Percentiles rank a stretch among this genome's conserved stretches.
phyloP scores from a whole-genome alignment of 306 rosid genomes.

The Spatholobus suberectus region DNA sequence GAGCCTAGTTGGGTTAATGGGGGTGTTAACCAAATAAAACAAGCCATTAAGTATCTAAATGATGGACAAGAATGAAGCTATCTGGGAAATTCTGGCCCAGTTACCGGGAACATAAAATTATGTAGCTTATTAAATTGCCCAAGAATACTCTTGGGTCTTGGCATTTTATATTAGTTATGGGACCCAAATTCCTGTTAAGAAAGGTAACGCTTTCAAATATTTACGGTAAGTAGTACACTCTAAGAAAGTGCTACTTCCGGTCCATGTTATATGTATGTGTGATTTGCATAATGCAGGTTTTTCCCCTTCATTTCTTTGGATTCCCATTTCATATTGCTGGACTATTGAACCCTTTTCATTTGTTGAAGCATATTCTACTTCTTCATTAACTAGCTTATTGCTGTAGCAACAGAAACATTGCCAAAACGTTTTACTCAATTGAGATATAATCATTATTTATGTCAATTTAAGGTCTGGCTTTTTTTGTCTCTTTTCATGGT shows the following conservation, averaged over 20 bases:
- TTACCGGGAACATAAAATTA: not conserved
- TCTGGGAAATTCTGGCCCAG: not conserved
- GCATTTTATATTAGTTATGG: not conserved
- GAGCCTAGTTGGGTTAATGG: not conserved
- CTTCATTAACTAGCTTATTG: not conserved
- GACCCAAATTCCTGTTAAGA: not conserved
- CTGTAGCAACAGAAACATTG: constrained; percentile 17
- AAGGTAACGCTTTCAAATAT: not conserved
- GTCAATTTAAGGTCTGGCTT: not conserved
- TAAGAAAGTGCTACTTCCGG: not conserved
- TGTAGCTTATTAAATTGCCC: not conserved
- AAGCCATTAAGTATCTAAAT: not conserved
- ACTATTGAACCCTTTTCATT: not conserved
- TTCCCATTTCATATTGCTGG: not conserved
- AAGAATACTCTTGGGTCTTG: not conserved
- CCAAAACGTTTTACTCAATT: not conserved
- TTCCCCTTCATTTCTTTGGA: not conserved
- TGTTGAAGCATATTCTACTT: not conserved
- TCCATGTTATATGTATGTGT: not conserved
- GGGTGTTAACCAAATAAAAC: not conserved
- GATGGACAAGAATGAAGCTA: not conserved
- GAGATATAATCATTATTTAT: not conserved
- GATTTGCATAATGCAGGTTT: not conserved
- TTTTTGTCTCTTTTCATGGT: constrained; percentile 14
- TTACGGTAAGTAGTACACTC: not conserved